A percentile compares a stretch with the other conserved stretches of the same genome.
Evolutionary conservation across 768 basidiomycete genomes (phyloP).

Genomic region (Macrocybe gigantea): DNA sequence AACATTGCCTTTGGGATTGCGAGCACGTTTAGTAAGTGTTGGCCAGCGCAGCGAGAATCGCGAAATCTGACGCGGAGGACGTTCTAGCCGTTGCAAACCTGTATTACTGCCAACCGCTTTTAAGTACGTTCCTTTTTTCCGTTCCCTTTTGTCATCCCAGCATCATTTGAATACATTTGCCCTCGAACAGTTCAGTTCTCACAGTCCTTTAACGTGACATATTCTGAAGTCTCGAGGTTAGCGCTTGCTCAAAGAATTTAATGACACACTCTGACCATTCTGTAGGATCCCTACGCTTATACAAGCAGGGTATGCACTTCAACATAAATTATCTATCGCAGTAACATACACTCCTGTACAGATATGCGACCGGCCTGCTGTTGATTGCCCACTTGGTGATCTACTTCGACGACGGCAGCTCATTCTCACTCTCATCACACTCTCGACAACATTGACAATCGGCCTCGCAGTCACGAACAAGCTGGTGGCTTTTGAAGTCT

Average conservation of each 20-base stretch:
- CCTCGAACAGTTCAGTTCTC: conserved; percentile 34
- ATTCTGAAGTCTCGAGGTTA: conserved; percentile 33
- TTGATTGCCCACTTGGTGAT: conserved; percentile 83
- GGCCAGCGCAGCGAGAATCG: neutral
- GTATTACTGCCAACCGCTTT: conserved; percentile 78
- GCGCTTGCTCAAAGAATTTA: conserved; percentile 10
- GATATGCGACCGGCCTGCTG: conserved; percentile 69
- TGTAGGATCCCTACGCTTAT: conserved; percentile 57
- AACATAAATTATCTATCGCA: neutral
- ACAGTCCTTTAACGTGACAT: conserved; percentile 28
- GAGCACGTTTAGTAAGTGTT: conserved; percentile 44
- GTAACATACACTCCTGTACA: conserved; percentile 14
- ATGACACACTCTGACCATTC: conserved; percentile 12
- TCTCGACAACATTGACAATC: conserved; percentile 57
- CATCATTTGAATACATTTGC: neutral
- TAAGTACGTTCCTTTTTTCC: conserved; percentile 40
- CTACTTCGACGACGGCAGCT: conserved; percentile 72
- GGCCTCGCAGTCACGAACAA: conserved; percentile 61
- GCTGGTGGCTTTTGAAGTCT: conserved; percentile 53
- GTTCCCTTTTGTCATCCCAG: neutral
- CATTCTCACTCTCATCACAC: conserved; percentile 48
- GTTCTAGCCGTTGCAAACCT: conserved; percentile 60
- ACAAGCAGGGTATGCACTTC: conserved; percentile 52
- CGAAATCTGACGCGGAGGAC: neutral
- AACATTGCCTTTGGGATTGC: conserved; percentile 57